A percentile compares a stretch with the other conserved stretches of the same genome.
phyloP scores from a whole-genome alignment of 805 yeast species.

The Scheffersomyces amazonensis region DNA sequence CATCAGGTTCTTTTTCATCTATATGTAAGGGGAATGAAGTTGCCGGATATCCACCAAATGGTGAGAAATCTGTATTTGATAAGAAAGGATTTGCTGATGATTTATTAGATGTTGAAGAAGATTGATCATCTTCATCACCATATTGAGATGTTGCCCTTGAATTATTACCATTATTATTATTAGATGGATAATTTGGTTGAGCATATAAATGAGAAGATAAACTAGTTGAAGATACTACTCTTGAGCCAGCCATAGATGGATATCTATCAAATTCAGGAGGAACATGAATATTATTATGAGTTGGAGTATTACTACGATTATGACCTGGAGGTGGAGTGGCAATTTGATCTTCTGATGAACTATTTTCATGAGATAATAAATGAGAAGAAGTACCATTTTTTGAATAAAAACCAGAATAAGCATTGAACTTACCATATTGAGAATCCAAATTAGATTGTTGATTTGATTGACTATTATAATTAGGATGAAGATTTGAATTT shows the following conservation, averaged over 20 bases:
- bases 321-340: neutral
- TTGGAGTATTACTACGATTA: neutral
- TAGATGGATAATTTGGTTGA: constrained; percentile 5
- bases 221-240: constrained; percentile 52
- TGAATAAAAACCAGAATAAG: constrained; percentile 41
- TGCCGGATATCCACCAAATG: constrained; percentile 97
- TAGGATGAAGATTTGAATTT: no score
- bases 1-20: constrained; percentile 94
- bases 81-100: constrained; percentile 35
- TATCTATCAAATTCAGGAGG: constrained; percentile 68
- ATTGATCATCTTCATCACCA: constrained; percentile 15
- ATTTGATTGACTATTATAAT: no score
- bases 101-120: constrained; percentile 14
- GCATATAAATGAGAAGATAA: constrained; percentile 17
- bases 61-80: constrained; percentile 56
- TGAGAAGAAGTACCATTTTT: constrained; percentile 32
- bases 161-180: constrained; percentile 3
- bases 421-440: constrained; percentile 36
- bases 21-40: constrained; percentile 84
- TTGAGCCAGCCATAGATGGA: constrained; percentile 58
- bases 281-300: constrained; percentile 18
- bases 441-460: constrained; percentile 15
- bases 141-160: neutral
- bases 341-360: constrained; percentile 9
- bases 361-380: constrained; percentile 9